These are phyloP conservation scores for Arxiozyma telluris DNA, from an alignment of 1,139 yeast species.

Conservation along the genomic window DNA sequence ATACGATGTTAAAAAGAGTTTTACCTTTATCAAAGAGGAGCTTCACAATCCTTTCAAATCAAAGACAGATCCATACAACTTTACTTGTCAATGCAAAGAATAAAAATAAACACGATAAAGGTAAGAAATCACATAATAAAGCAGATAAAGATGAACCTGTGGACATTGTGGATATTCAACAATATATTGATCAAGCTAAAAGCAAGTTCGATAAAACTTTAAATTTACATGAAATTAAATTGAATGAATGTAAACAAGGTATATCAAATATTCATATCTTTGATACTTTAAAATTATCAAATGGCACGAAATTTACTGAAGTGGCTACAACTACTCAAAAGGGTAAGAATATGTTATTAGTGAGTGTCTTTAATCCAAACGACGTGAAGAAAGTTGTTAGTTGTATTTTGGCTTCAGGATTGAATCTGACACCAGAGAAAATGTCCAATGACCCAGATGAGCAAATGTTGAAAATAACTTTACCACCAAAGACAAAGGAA, in stretches of 20 bases:
- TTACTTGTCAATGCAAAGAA: neutral
- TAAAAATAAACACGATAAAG: slow-evolving; percentile 5
- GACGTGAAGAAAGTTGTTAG: slow-evolving; percentile 61
- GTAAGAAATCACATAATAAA: slow-evolving; percentile 1
- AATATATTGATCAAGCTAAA: slow-evolving; percentile 35
- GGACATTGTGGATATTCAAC: slow-evolving; percentile 32
- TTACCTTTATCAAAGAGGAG: neutral
- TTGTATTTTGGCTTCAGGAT: slow-evolving; percentile 55
- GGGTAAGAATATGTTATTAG: slow-evolving; percentile 55
- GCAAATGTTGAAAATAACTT: slow-evolving; percentile 62
- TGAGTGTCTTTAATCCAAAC: slow-evolving; percentile 78
- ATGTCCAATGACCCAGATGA: slow-evolving; percentile 61
- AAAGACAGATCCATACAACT: slow-evolving; percentile 4
- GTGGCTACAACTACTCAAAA: slow-evolving; percentile 72
- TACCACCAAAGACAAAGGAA: slow-evolving; percentile 71
- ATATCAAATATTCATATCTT: slow-evolving; percentile 58
- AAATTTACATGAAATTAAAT: slow-evolving; percentile 45
- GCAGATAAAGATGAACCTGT: slow-evolving; percentile 22
- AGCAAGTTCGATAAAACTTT: slow-evolving; percentile 42
- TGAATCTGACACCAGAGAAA: slow-evolving; percentile 71
- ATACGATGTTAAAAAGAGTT: neutral
- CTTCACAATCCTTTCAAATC: neutral
- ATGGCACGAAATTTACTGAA: slow-evolving; percentile 43
- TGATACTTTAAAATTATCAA: slow-evolving; percentile 47
- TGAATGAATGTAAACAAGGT: slow-evolving; percentile 59